Evolutionary conservation across 148 eudicot species (phyloP), one percentile per base, ranked within the genome.

Genomic region (Dianthus caryophyllus): DNA sequence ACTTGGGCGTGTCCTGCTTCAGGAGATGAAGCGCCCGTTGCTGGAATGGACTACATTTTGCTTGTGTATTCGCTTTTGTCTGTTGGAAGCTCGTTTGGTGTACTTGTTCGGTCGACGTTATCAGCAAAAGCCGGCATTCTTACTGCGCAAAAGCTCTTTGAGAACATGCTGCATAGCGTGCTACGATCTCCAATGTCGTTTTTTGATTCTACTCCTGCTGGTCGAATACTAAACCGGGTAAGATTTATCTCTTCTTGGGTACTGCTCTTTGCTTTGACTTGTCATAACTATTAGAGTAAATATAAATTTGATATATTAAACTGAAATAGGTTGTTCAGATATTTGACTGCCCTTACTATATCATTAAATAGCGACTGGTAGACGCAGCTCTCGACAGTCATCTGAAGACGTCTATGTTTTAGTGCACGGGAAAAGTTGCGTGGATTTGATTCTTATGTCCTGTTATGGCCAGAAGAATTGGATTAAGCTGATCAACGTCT

Each of bases 141-240:
- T 16, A 79, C 97, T 8, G 73, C 99, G 50, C 86, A 95, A 68
- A 90, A 85, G 81, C 90, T 95, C 72, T 95, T 95, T 62, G 78
- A 68, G 50, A 87, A 80, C 43, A 85, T 95, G 90, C 79, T 86
- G 66, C 82, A 62, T 29, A 86, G 89, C 70, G 71, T 90, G 27
- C 29, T 95, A 8, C 83, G 89, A 15, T 82, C 99, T 72, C 99
- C 99, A 17, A 90, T 95, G 99, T 75, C 99, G 0, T 95, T 95
- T 79, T 95, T 95, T 52, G 99, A 95, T 77, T 95, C 99, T 27
- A 95, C 97, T 29, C 97, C 97, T 22, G 74, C 91, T 0, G 99
- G 99, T 75, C 84, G 99, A 81, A 95, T 95, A 70, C 68, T 95
- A 30, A 95, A 95, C 68, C 76, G 99, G 82, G 99, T 94, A 72